Percentiles rank a stretch among this genome's conserved stretches.
phyloP scores from a whole-genome alignment of 2,329 filamentous ascomycete genomes.

The Diaporthe eres region DNA sequence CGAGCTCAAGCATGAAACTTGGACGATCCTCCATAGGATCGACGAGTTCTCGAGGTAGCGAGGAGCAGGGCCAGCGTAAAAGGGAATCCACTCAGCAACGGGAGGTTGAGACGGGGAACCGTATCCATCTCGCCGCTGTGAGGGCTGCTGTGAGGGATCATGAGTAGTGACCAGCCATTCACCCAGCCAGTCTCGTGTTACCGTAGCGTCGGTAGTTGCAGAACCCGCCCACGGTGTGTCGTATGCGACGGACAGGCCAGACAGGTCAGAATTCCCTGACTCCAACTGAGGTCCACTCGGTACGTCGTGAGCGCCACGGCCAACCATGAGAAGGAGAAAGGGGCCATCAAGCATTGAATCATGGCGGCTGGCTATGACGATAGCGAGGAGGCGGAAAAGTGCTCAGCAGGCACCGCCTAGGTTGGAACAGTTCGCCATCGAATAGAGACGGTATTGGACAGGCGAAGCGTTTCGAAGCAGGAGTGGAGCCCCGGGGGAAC shows the following conservation, averaged over 20 bases:
- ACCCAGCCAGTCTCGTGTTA: background rate
- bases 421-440: conserved; percentile 23
- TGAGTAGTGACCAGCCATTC: background rate
- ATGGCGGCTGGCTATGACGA: conserved; percentile 30
- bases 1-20: conserved; percentile 23
- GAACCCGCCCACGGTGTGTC: conserved; percentile 20
- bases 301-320: background rate
- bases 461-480: conserved; percentile 12
- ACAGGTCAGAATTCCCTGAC: background rate
- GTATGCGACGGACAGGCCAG: background rate
- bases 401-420: conserved; percentile 7
- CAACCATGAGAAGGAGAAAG: background rate
- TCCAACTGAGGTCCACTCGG: background rate
- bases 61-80: background rate
- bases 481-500: background rate
- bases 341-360: background rate
- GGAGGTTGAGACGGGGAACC: background rate
- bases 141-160: conserved; percentile 11
- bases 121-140: background rate
- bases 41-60: background rate
- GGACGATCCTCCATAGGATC: background rate
- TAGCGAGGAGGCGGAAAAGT: background rate
- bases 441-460: background rate
- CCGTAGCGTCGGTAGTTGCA: conserved; percentile 24
- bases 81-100: background rate